phyloP scores from a whole-genome alignment of 768 basidiomycete genomes.

The Chalciporus chontae region DNA sequence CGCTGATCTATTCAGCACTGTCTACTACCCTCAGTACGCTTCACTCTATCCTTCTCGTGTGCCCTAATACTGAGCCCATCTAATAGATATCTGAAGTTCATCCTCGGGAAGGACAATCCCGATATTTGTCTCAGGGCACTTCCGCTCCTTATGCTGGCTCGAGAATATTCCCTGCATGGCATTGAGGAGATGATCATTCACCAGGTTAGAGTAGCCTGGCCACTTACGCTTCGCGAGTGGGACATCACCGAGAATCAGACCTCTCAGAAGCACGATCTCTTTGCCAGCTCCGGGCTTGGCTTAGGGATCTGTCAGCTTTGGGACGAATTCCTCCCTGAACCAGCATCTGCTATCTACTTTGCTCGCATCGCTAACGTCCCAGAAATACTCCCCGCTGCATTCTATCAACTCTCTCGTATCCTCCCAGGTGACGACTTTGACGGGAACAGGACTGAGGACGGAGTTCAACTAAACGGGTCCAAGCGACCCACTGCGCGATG shows the following conservation, averaged over 20 bases:
- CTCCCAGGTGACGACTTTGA: conserved; percentile 19
- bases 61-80: neutral
- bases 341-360: conserved; percentile 36
- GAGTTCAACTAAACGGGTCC: neutral
- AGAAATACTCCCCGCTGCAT: conserved; percentile 45
- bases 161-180: conserved; percentile 12
- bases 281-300: no score
- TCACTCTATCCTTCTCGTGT: neutral
- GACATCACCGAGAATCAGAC: conserved; percentile 5
- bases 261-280: neutral
- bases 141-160: conserved; percentile 8
- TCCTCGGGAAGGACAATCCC: neutral
- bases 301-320: no score
- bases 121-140: conserved; percentile 6
- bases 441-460: neutral
- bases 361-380: conserved; percentile 39
- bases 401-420: conserved; percentile 42
- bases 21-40: no score
- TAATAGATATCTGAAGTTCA: no score
- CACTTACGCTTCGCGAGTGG: conserved; percentile 11
- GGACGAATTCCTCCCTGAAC: conserved; percentile 17
- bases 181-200: conserved; percentile 1
- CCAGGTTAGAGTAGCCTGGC: conserved; percentile 11
- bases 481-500: conserved; percentile 23
- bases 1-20: no score